phyloP scores from a whole-genome alignment of 2,329 filamentous ascomycete species.

The Hypomyces rosellus region DNA sequence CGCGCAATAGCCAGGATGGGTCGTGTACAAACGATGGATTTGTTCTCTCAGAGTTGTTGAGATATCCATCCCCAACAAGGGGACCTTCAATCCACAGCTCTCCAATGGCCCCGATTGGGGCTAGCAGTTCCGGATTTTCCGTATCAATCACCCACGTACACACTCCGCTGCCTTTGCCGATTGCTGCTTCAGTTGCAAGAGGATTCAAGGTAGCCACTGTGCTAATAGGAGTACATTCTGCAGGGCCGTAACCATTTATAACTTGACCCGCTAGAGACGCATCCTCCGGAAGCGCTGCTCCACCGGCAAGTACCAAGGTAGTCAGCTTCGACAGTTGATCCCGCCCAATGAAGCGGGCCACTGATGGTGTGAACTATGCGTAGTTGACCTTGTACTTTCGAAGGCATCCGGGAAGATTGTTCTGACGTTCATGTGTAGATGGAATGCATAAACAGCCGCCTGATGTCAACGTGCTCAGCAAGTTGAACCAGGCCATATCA shows the following conservation, averaged over 20 bases:
- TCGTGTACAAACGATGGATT: neutral
- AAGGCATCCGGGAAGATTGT: conserved; percentile 24
- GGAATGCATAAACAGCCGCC: conserved; percentile 18
- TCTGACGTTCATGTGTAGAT: conserved; percentile 5
- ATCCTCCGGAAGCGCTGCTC: conserved; percentile 8
- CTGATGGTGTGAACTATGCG: conserved; percentile 11
- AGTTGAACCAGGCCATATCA: conserved; percentile 16
- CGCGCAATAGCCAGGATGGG: neutral
- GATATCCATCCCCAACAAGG: conserved; percentile 4
- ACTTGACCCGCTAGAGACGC: conserved; percentile 9
- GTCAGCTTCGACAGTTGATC: conserved; percentile 8
- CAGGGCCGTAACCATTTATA: conserved; percentile 17
- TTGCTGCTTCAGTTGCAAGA: no score
- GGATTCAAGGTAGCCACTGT: no score
- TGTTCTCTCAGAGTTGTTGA: no score
- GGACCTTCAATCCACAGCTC: conserved; percentile 17
- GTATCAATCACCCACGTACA: conserved; percentile 3
- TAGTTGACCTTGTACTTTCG: conserved; percentile 25
- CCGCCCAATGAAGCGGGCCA: conserved; percentile 10
- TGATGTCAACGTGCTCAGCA: conserved; percentile 13
- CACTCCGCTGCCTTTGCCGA: no score
- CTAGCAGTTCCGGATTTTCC: neutral
- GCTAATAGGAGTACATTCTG: conserved; percentile 13
- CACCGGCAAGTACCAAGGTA: conserved; percentile 13
- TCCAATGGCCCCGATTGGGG: neutral